Conservation (phyloP, 1,284 basidiomycete species). For the Puccinia hordei region DNA sequence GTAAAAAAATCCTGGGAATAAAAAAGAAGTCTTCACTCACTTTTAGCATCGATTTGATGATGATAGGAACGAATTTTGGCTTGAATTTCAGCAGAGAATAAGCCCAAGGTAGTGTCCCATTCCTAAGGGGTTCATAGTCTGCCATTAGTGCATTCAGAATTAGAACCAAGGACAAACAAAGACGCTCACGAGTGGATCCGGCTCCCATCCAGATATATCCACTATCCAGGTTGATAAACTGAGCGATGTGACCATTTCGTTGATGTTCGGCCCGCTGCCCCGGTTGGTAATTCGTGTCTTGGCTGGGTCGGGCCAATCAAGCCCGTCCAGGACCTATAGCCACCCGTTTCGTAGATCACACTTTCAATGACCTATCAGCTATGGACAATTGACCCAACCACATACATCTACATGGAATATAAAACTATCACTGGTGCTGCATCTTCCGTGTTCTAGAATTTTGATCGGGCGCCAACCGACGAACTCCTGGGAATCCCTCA, state of each 20-base stretch:
- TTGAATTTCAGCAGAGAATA: slow-evolving; percentile 11
- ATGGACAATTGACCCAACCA: neutral
- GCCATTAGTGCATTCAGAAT: neutral
- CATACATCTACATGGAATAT: neutral
- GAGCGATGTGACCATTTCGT: neutral
- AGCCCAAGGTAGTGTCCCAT: neutral
- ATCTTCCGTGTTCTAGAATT: neutral
- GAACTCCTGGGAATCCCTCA: neutral
- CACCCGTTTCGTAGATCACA: neutral
- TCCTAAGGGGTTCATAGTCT: neutral
- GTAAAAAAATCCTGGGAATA: neutral
- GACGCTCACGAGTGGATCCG: neutral
- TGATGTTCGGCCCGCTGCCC: no score
- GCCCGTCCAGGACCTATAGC: neutral
- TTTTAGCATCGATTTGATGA: slow-evolving; percentile 29
- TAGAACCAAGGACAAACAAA: neutral
- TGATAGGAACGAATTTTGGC: slow-evolving; percentile 22
- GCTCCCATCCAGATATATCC: slow-evolving; percentile 28
- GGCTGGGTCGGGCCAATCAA: neutral
- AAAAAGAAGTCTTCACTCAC: neutral
- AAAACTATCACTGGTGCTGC: neutral
- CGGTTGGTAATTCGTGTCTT: no score
- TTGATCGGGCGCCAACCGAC: no score
- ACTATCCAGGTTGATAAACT: slow-evolving; percentile 28
- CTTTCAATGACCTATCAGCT: neutral